Percentiles rank a stretch among this genome's conserved stretches.
phyloP scores from a whole-genome alignment of 192 early-diverging fungal species.

The Umbelopsis isabellina region DNA sequence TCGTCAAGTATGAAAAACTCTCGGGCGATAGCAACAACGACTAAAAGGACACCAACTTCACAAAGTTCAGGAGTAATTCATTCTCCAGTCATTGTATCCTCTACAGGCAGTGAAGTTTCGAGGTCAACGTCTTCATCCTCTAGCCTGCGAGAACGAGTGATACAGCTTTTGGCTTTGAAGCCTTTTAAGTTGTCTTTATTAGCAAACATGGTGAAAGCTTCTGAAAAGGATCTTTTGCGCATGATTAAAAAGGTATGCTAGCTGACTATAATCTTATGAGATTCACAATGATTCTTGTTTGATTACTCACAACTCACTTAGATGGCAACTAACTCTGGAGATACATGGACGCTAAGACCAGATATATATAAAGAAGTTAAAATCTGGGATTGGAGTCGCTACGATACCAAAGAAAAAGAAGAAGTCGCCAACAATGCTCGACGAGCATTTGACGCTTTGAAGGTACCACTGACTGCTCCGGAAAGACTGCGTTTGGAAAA shows the following conservation, averaged over 20 bases:
- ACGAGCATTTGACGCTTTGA: constrained; percentile 24
- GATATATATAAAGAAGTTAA: constrained; percentile 27
- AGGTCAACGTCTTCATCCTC: neutral
- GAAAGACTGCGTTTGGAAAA: constrained; percentile 20
- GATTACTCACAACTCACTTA: neutral
- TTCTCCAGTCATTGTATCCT: constrained; percentile 18
- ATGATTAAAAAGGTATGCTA: constrained; percentile 12
- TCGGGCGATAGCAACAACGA: neutral
- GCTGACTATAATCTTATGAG: neutral
- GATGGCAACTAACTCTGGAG: neutral
- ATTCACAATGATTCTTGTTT: neutral
- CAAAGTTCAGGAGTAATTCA: neutral
- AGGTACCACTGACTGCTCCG: constrained; percentile 23
- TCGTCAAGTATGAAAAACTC: constrained; percentile 8
- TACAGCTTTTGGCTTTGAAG: constrained; percentile 12
- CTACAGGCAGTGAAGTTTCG: neutral
- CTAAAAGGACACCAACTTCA: neutral
- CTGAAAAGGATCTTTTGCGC: constrained; percentile 10
- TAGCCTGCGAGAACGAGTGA: constrained; percentile 6
- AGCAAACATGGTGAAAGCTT: constrained; percentile 8
- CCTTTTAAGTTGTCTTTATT: neutral
- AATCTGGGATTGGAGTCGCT: constrained; percentile 37
- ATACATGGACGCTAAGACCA: constrained; percentile 30
- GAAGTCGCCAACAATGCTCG: constrained; percentile 25
- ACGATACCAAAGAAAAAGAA: constrained; percentile 26